These are phyloP conservation scores for Casuarina glauca DNA, from an alignment of 306 rosid species.

Conservation along the genomic window DNA sequence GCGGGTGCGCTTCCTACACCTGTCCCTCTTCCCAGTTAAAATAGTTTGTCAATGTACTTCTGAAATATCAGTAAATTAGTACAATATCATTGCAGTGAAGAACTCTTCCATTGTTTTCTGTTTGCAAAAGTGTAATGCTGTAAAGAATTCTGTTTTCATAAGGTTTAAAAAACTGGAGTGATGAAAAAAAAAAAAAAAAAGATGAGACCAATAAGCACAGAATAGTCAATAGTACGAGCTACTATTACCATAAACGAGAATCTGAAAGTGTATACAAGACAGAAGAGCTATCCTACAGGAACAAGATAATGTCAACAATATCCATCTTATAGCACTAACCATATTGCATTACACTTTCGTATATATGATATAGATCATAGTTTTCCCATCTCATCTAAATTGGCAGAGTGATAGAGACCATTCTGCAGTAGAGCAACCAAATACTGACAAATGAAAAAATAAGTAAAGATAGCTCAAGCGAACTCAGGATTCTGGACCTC, in stretches of 20 bases:
- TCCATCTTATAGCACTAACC: not conserved
- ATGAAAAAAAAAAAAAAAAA: not conserved
- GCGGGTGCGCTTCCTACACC: conserved; percentile 47
- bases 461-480: not conserved
- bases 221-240: not conserved
- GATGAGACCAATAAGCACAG: not conserved
- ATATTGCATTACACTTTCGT: not conserved
- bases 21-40: conserved; percentile 40
- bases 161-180: not conserved
- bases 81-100: not conserved
- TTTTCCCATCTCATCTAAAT: not conserved
- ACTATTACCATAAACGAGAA: not conserved
- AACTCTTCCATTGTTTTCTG: not conserved
- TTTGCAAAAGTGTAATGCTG: not conserved
- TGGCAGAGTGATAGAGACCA: not conserved
- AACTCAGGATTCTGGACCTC: not conserved
- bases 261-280: not conserved
- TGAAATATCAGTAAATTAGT: not conserved
- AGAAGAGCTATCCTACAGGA: not conserved
- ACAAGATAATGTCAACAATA: not conserved
- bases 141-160: not conserved
- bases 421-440: not conserved
- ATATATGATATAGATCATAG: not conserved
- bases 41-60: conserved; percentile 14
- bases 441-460: not conserved